Base-by-base conservation (phyloP, 2,329 filamentous ascomycete species). In the Colletotrichum brevisporum region DNA sequence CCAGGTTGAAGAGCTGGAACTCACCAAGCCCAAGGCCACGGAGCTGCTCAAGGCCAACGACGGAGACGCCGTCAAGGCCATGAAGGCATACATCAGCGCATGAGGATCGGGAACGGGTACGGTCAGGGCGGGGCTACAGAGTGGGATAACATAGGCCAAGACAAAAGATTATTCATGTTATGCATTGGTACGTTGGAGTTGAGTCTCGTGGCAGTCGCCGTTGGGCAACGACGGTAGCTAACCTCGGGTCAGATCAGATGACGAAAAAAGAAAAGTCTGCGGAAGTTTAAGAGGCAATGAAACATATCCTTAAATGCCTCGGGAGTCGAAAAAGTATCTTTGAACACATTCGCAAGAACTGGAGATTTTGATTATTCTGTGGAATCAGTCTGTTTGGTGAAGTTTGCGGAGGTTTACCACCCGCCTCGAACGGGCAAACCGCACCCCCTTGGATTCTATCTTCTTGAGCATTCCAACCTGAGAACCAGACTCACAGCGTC, bases 11-110 rank as follows among this genome's bases (percentile, higher is more conserved):
- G 87, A 95, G 77, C 85, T 95, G 39, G 92, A 95, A 70, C 77
- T 95, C 43, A 81, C 88, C 1, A 94, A 93, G 79, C 74, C 82
- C 2, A 94, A 91, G 78, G 93, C 92, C 2, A 94, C 91, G 2
- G 93, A 95, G 70, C 79, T 95, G 58, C 84, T 96, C 5, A 91
- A 90, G 78, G 83, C 86, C 5, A 85, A 94, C 74, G 91, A 94
- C 57, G 93, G 92, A 3, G 86, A 94, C 75, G 88, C 87, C 2
- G 84, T 91, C 47, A 85, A 88, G 78, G 92, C 92, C 1, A 87
- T 95, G 83, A 85, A 81, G 67, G 88, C 89, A 0, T 94, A 76
- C 71, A 71, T 83, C 21, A 67, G 71, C 24, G 75, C 75, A 10
- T 77, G 56, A 60, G 52, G 26, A 24, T 10, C 53, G 10, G 47